phyloP scores from a whole-genome alignment of 768 basidiomycete genomes.

The Pleurotus salmoneostramineus region DNA sequence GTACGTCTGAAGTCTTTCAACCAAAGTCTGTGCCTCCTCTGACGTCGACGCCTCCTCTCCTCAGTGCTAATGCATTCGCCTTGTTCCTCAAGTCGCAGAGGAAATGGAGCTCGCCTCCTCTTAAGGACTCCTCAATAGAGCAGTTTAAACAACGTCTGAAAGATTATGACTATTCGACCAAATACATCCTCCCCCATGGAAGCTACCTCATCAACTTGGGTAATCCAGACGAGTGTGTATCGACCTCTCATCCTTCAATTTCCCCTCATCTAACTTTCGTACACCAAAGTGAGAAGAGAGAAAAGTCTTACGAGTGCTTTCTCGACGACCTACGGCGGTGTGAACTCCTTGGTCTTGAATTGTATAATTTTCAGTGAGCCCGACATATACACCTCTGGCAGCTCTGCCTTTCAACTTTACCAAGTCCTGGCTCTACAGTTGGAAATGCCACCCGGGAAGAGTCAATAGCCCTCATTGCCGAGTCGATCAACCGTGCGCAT shows the following conservation, averaged over 20 bases:
- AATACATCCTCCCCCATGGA: slow-evolving; percentile 76
- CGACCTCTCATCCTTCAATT: background rate
- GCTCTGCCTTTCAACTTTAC: background rate
- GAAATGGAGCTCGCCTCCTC: slow-evolving; percentile 68
- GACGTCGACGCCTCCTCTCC: too few species aligned
- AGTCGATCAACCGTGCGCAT: slow-evolving; percentile 74
- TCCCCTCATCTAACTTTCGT: background rate
- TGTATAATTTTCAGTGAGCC: slow-evolving; percentile 85
- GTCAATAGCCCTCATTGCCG: slow-evolving; percentile 62
- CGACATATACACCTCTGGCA: slow-evolving; percentile 9
- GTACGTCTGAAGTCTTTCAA: slow-evolving; percentile 29
- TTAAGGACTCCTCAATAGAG: slow-evolving; percentile 46
- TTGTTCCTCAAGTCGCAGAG: slow-evolving; percentile 83
- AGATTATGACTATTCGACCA: slow-evolving; percentile 55
- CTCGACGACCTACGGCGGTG: slow-evolving; percentile 79
- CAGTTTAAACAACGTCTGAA: slow-evolving; percentile 60
- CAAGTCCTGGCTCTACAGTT: slow-evolving; percentile 78
- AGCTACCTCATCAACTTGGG: slow-evolving; percentile 85
- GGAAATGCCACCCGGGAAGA: slow-evolving; percentile 58
- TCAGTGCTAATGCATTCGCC: slow-evolving; percentile 74
- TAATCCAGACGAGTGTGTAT: slow-evolving; percentile 66
- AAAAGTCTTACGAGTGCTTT: slow-evolving; percentile 76
- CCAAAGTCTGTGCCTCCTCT: too few species aligned
- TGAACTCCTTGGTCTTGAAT: slow-evolving; percentile 64
- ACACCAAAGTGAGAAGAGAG: slow-evolving; percentile 49